phyloP scores from a whole-genome alignment of 2,329 filamentous ascomycete genomes.

The Diaporthe citri region DNA sequence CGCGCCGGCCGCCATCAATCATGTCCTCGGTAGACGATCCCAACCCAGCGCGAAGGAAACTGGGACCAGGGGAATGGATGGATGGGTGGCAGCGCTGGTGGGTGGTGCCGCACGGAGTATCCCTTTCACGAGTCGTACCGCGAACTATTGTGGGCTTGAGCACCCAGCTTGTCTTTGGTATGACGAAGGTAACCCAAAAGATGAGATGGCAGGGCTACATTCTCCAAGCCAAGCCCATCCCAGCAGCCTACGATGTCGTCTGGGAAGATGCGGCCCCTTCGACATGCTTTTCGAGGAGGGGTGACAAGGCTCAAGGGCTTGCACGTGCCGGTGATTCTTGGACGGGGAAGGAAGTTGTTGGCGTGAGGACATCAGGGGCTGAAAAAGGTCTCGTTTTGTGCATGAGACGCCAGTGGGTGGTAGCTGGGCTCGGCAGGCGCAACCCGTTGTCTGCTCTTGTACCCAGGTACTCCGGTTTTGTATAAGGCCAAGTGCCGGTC shows the following conservation, averaged over 20 bases:
- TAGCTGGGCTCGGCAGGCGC: constrained; percentile 14
- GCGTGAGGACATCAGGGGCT: constrained; percentile 12
- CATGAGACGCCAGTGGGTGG: constrained; percentile 13
- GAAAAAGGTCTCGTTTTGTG: constrained; percentile 2
- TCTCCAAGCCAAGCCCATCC: constrained; percentile 19
- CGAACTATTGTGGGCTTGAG: constrained; percentile 25
- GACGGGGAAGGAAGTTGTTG: constrained; percentile 1
- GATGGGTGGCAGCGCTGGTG: constrained; percentile 22
- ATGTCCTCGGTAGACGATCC: not conserved
- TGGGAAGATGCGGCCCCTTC: constrained; percentile 16
- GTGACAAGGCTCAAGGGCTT: constrained; percentile 23
- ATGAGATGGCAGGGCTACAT: constrained; percentile 20
- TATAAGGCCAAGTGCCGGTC: not conserved
- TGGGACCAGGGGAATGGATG: constrained; percentile 18
- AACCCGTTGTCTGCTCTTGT: not conserved
- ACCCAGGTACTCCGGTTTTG: not conserved
- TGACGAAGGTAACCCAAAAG: constrained; percentile 16
- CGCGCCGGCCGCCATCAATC: constrained; percentile 9
- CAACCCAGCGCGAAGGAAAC: not conserved
- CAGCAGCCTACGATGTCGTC: not conserved
- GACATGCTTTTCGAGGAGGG: constrained; percentile 25
- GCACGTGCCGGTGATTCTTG: constrained; percentile 18
- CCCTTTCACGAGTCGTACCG: constrained; percentile 22
- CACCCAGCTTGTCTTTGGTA: constrained; percentile 10
- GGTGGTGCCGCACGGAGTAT: constrained; percentile 21